A percentile compares a stretch with the other conserved stretches of the same genome.
phyloP scores from a whole-genome alignment of 345 rosid species.

The Lepidium didymum region DNA sequence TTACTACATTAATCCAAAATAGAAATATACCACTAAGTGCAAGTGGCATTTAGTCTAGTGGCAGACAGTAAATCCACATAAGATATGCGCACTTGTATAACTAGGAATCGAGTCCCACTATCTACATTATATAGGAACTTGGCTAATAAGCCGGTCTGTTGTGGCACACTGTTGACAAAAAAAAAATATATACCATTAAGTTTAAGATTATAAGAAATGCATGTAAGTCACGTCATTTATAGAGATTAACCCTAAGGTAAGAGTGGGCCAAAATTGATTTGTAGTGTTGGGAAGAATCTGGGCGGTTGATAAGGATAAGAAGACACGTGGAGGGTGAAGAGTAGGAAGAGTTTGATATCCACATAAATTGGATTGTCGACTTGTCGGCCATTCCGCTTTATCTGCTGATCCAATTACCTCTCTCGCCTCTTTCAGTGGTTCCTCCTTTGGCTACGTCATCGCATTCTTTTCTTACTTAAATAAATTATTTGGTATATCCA shows the following conservation, averaged over 20 bases:
- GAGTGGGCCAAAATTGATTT: background rate
- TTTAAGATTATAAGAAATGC: too few species aligned
- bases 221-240: background rate
- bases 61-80: too few species aligned
- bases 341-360: constrained; percentile 33
- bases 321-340: constrained; percentile 43
- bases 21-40: too few species aligned
- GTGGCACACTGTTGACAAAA: too few species aligned
- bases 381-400: constrained; percentile 81
- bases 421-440: constrained; percentile 16
- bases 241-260: background rate
- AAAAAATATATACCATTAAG: too few species aligned
- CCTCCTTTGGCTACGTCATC: constrained; percentile 16
- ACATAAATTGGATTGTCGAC: constrained; percentile 49
- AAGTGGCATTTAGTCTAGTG: too few species aligned
- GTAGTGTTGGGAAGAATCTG: background rate
- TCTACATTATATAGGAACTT: too few species aligned
- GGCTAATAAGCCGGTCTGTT: too few species aligned
- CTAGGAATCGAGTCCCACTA: too few species aligned
- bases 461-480: background rate
- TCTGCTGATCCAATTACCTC: constrained; percentile 31
- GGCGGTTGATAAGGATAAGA: constrained; percentile 12
- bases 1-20: background rate
- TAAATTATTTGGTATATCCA: background rate
- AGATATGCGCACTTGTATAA: too few species aligned